Conservation (phyloP, 2,329 filamentous ascomycete genomes). For the Exophiala sideris region DNA sequence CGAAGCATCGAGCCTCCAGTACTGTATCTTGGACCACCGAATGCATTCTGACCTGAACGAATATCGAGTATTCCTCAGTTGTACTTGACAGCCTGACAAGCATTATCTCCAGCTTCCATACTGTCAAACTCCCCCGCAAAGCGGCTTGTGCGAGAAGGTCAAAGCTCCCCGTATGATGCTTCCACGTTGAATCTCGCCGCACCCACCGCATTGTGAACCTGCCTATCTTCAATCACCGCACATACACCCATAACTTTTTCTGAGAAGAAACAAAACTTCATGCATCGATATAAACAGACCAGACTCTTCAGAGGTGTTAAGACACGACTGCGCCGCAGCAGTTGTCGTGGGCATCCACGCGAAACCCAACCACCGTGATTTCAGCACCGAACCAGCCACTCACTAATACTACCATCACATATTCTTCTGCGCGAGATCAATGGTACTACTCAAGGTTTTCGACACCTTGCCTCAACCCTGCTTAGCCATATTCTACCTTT, state of each 20-base stretch:
- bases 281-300: conserved; percentile 2
- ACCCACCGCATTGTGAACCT: conserved; percentile 13
- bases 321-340: conserved; percentile 14
- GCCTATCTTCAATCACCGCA: conserved; percentile 6
- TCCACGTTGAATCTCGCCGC: conserved; percentile 5
- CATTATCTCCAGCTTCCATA: conserved; percentile 8
- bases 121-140: not conserved
- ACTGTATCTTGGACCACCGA: not conserved
- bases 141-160: conserved; percentile 9
- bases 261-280: not conserved
- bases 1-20: not conserved
- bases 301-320: not conserved
- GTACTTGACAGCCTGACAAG: not conserved
- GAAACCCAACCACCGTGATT: conserved; percentile 25
- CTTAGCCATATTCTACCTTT: conserved; percentile 12
- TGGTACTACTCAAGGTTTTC: conserved; percentile 14
- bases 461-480: conserved; percentile 10
- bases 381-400: conserved; percentile 23
- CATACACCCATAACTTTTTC: not conserved
- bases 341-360: conserved; percentile 9
- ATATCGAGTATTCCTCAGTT: not conserved
- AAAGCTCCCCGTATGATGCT: conserved; percentile 1
- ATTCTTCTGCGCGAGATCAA: conserved; percentile 14
- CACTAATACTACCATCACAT: conserved; percentile 11
- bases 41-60: not conserved